Evolutionary conservation across 2,329 filamentous ascomycete genomes (phyloP).

Genomic region (Drechmeria coniospora): DNA sequence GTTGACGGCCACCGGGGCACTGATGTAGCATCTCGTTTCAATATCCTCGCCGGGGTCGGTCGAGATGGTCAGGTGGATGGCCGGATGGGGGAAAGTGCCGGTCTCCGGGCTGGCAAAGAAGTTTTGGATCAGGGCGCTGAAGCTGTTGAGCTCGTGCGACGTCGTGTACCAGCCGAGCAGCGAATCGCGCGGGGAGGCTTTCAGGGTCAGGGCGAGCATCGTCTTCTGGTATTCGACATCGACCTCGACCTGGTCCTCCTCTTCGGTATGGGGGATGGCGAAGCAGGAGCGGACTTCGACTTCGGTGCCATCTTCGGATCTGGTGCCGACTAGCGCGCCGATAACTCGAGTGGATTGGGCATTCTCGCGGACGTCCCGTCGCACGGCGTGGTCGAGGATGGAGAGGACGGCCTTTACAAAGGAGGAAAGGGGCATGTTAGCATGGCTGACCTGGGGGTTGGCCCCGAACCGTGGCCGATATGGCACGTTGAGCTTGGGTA

Average conservation of each 20-base stretch:
- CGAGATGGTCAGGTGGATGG: slow-evolving; percentile 87
- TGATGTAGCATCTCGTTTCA: slow-evolving; percentile 87
- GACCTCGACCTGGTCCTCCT: slow-evolving; percentile 95
- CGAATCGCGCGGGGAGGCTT: slow-evolving; percentile 83
- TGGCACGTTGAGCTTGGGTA: not conserved
- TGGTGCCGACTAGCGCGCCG: slow-evolving; percentile 81
- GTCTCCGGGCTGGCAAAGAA: slow-evolving; percentile 97
- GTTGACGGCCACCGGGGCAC: slow-evolving; percentile 84
- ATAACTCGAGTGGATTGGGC: slow-evolving; percentile 91
- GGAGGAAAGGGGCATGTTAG: no score
- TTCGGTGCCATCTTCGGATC: slow-evolving; percentile 92
- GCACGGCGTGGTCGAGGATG: slow-evolving; percentile 85
- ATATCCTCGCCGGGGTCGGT: slow-evolving; percentile 81
- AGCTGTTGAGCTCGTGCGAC: slow-evolving; percentile 90
- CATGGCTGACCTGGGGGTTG: not conserved
- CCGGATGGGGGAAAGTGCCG: slow-evolving; percentile 93
- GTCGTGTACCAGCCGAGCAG: slow-evolving; percentile 98
- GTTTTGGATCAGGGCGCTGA: slow-evolving; percentile 94
- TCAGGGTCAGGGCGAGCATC: slow-evolving; percentile 90
- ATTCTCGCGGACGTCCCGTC: slow-evolving; percentile 52
- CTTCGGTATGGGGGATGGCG: slow-evolving; percentile 96
- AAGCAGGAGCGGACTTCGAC: slow-evolving; percentile 94
- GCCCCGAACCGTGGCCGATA: not conserved
- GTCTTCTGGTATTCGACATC: slow-evolving; percentile 99
- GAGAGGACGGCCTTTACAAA: slow-evolving; percentile 46